Conservation (phyloP, 2,329 filamentous ascomycete genomes). For the Nothomitra cinnamomea region DNA sequence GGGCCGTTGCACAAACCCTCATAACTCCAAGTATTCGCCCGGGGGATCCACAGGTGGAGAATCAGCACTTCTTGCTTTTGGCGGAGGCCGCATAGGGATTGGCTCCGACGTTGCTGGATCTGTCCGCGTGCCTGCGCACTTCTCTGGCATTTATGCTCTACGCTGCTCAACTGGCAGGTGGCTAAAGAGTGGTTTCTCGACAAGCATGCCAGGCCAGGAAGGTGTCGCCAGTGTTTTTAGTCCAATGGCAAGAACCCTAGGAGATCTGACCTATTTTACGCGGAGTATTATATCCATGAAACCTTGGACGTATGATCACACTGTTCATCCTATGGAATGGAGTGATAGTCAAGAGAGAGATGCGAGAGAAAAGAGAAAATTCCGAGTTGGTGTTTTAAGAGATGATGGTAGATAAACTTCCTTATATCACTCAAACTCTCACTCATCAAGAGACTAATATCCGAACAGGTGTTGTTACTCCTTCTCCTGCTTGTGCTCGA, state of each 20-base stretch:
- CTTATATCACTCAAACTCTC: constrained; percentile 2
- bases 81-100: constrained; percentile 63
- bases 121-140: constrained; percentile 74
- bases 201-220: constrained; percentile 85
- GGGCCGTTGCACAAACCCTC: constrained; percentile 69
- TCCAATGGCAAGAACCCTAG: constrained; percentile 75
- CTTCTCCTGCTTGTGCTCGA: constrained; percentile 65
- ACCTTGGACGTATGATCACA: constrained; percentile 79
- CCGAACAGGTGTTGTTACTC: constrained; percentile 51
- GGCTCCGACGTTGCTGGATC: constrained; percentile 85
- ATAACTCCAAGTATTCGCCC: constrained; percentile 68
- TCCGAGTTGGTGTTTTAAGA: constrained; percentile 60
- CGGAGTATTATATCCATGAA: constrained; percentile 60
- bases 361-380: constrained; percentile 40
- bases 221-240: constrained; percentile 79
- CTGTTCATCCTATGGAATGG: constrained; percentile 75
- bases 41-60: constrained; percentile 83
- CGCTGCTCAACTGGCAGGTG: constrained; percentile 79
- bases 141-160: constrained; percentile 73
- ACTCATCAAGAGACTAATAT: constrained; percentile 11
- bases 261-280: constrained; percentile 73
- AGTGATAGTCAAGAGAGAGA: constrained; percentile 41
- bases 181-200: constrained; percentile 70
- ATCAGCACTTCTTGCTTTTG: constrained; percentile 62
- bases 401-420: constrained; percentile 37